These are phyloP conservation scores for Hyphopichia buzzinii DNA, from an alignment of 1,139 yeast species.

Conservation along the genomic window DNA sequence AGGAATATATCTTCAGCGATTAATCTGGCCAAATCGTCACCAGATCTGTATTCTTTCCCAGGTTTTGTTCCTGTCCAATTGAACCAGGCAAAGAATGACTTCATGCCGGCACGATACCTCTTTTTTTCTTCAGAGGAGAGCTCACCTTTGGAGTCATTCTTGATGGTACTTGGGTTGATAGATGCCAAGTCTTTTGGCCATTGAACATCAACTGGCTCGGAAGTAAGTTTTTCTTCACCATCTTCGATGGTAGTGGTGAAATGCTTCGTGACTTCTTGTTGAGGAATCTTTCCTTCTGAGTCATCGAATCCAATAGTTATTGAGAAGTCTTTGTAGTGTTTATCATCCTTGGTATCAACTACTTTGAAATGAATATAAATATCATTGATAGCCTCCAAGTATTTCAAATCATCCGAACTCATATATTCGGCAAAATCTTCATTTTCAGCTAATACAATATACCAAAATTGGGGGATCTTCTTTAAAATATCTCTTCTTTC, in stretches of 20 bases:
- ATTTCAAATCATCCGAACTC: slow-evolving; percentile 65
- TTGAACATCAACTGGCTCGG: slow-evolving; percentile 47
- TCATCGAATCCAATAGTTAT: slow-evolving; percentile 51
- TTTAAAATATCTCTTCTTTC: slow-evolving; percentile 46
- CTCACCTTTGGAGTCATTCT: slow-evolving; percentile 31
- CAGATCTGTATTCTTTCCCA: slow-evolving; percentile 70
- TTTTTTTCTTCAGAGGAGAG: slow-evolving; percentile 53
- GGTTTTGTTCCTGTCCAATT: slow-evolving; percentile 73
- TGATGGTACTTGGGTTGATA: slow-evolving; percentile 52
- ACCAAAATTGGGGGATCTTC: slow-evolving; percentile 70
- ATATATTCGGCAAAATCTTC: slow-evolving; percentile 73
- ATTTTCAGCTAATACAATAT: slow-evolving; percentile 70
- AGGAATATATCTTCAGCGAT: slow-evolving; percentile 68
- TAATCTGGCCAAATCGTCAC: slow-evolving; percentile 65
- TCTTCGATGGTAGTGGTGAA: slow-evolving; percentile 46
- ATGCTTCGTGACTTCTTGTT: slow-evolving; percentile 53
- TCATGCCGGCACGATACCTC: slow-evolving; percentile 65
- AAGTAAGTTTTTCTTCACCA: slow-evolving; percentile 52
- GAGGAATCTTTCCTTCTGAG: slow-evolving; percentile 32
- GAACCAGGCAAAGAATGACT: slow-evolving; percentile 72
- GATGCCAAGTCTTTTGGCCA: slow-evolving; percentile 61
- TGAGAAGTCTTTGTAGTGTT: slow-evolving; percentile 50
- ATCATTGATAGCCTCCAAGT: slow-evolving; percentile 57
- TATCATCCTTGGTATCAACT: slow-evolving; percentile 24
- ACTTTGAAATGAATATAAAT: slow-evolving; percentile 53